Evolutionary conservation across 345 rosid species (phyloP).

Genomic region (Theobroma cacao): DNA sequence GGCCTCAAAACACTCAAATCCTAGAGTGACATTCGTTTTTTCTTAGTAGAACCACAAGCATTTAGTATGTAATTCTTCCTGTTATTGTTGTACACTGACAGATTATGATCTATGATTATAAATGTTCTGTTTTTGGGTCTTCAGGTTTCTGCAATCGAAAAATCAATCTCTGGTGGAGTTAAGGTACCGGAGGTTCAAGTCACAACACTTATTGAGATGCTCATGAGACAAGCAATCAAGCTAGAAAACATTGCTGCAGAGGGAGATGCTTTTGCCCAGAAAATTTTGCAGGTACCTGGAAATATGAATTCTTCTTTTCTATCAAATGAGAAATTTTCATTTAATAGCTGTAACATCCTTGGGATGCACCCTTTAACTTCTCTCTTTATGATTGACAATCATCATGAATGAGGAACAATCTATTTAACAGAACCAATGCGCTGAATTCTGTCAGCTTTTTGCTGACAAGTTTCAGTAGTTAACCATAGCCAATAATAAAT

Average conservation of each 20-base stretch:
- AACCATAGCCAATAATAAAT: too few species aligned
- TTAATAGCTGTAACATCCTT: too few species aligned
- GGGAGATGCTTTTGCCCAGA: constrained; percentile 38
- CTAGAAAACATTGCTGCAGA: constrained; percentile 41
- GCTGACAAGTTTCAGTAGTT: too few species aligned
- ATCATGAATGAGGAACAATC: background rate
- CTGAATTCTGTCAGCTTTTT: too few species aligned
- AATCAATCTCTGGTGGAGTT: constrained; percentile 33
- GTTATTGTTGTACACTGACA: background rate
- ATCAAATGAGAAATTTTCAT: background rate
- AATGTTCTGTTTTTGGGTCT: background rate
- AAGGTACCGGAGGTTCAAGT: constrained; percentile 55
- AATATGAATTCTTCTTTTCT: background rate
- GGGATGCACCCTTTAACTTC: background rate
- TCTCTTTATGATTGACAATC: background rate
- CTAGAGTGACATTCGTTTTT: too few species aligned
- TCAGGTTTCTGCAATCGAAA: constrained; percentile 44
- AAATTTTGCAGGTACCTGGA: constrained; percentile 35
- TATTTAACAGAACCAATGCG: too few species aligned
- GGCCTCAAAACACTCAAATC: too few species aligned
- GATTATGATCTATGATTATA: background rate
- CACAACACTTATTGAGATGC: constrained; percentile 58
- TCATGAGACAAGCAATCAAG: constrained; percentile 59
- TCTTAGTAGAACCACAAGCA: too few species aligned
- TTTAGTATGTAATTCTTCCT: too few species aligned